Conservation (phyloP, 2,329 filamentous ascomycete genomes). For the Colletotrichum cereale region DNA sequence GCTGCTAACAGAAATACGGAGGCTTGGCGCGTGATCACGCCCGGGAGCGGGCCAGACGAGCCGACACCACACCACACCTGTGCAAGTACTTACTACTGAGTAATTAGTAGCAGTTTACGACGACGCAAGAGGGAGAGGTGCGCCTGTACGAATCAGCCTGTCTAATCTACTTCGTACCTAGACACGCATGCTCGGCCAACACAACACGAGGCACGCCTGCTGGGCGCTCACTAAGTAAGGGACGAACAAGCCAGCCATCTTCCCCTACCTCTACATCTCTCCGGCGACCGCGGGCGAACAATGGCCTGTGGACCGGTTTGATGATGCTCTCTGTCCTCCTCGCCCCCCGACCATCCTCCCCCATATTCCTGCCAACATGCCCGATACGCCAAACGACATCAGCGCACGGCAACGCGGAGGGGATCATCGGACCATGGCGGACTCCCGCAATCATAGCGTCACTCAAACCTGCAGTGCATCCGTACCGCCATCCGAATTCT, state of each 20-base stretch:
- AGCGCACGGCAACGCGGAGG: constrained; percentile 30
- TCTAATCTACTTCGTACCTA: not conserved
- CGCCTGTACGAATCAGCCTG: constrained; percentile 7
- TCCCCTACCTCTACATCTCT: not conserved
- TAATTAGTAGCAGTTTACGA: no score
- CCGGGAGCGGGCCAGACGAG: constrained; percentile 19
- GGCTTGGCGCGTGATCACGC: not conserved
- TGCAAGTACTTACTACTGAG: no score
- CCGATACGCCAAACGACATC: constrained; percentile 12
- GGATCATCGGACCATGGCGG: constrained; percentile 23
- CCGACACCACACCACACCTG: constrained; percentile 17
- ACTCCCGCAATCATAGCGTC: constrained; percentile 37
- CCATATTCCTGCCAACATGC: constrained; percentile 1
- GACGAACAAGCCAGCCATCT: not conserved
- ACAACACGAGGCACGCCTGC: not conserved
- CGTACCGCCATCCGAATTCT: constrained; percentile 28
- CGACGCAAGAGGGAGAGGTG: no score
- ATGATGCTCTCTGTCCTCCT: not conserved
- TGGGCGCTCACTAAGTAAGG: constrained; percentile 7
- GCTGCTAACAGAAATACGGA: constrained; percentile 36
- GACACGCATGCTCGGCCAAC: not conserved
- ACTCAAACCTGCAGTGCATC: constrained; percentile 6
- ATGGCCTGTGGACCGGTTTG: constrained; percentile 16
- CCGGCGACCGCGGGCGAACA: constrained; percentile 7
- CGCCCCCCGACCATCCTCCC: constrained; percentile 2